A percentile compares a stretch with the other conserved stretches of the same genome.
Conservation (phyloP, 768 basidiomycete genomes). For the Serendipita sp. region DNA sequence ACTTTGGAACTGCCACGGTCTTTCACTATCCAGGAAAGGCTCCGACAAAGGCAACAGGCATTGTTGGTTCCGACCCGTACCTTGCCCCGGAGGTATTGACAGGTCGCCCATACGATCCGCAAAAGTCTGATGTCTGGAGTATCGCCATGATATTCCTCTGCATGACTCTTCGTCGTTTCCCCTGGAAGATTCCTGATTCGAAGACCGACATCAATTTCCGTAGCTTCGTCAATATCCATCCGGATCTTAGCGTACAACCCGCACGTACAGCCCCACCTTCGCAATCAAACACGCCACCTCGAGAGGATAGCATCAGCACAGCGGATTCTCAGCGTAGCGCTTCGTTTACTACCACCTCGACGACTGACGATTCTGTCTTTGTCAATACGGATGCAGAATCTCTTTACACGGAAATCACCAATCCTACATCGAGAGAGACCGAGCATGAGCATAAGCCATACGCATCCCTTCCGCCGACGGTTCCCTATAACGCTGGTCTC, state of each 20-base stretch:
- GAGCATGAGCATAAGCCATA: neutral
- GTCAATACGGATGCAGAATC: neutral
- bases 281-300: neutral
- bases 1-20: conserved; percentile 98
- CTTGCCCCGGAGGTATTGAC: conserved; percentile 89
- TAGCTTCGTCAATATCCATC: conserved; percentile 84
- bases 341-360: conserved; percentile 1
- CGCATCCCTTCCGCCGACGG: neutral
- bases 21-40: conserved; percentile 96
- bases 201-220: conserved; percentile 86
- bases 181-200: conserved; percentile 95
- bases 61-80: conserved; percentile 92
- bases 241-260: conserved; percentile 48
- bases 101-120: conserved; percentile 73
- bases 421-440: neutral
- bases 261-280: conserved; percentile 10
- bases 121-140: conserved; percentile 97
- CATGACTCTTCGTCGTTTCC: conserved; percentile 94
- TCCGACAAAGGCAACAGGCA: conserved; percentile 59
- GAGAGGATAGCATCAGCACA: conserved; percentile 3
- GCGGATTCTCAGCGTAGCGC: neutral
- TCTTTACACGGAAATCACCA: neutral
- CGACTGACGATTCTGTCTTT: neutral
- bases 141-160: conserved; percentile 98
- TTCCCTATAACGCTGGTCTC: neutral